Evolutionary conservation across 345 rosid species (phyloP).

Genomic region (Brassica rapa): DNA sequence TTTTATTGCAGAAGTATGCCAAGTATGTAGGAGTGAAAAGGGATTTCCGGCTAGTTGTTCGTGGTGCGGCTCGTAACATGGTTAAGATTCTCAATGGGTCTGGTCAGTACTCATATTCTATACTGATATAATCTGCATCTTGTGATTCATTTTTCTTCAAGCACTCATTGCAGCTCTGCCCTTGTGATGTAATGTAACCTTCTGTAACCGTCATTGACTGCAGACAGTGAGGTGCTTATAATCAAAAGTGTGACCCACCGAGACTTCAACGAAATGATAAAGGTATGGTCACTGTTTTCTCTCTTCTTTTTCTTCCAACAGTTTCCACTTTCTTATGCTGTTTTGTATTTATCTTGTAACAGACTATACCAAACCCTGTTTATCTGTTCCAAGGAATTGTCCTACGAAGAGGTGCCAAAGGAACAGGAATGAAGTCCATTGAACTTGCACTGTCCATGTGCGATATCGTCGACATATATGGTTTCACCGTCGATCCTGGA

Average conservation of each 20-base stretch:
- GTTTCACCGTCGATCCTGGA: constrained; percentile 59
- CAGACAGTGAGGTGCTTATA: constrained; percentile 89
- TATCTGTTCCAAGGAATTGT: constrained; percentile 99
- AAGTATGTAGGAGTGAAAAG: constrained; percentile 89
- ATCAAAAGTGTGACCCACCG: constrained; percentile 90
- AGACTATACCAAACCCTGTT: constrained; percentile 93
- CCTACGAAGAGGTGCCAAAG: constrained; percentile 95
- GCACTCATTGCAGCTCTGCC: constrained; percentile 9
- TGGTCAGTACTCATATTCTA: constrained; percentile 47
- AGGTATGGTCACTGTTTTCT: constrained; percentile 49
- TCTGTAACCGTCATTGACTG: constrained; percentile 44
- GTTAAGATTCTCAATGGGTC: constrained; percentile 78
- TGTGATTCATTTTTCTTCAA: constrained; percentile 5
- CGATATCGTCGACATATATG: constrained; percentile 88
- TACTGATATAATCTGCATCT: neutral
- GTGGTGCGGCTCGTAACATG: constrained; percentile 98
- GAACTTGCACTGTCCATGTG: constrained; percentile 97
- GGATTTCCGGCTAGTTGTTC: constrained; percentile 91
- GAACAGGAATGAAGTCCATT: constrained; percentile 96
- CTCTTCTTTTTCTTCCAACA: neutral
- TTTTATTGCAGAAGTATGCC: constrained; percentile 69
- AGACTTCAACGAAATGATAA: constrained; percentile 90
- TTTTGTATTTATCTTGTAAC: constrained; percentile 36
- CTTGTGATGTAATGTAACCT: constrained; percentile 23
- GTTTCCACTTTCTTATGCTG: neutral